Percentiles rank a stretch among this genome's conserved stretches.
Conservation (phyloP, 352 stramenopile genomes). For the Pythium insidiosum region DNA sequence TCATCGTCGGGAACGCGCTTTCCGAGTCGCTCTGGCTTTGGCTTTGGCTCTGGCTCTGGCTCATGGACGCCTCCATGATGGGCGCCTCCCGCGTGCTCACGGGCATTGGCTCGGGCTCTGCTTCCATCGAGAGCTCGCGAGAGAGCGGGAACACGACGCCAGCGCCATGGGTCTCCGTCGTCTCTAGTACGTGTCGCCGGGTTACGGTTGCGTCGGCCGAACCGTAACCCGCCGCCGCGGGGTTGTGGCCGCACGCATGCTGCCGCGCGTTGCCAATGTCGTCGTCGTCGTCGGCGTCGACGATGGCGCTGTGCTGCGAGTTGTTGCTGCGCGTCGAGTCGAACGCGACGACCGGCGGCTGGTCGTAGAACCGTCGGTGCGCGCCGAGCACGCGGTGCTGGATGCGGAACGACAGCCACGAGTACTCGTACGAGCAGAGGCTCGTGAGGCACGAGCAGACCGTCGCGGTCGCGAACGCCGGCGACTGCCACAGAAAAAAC, state of each 20-base stretch:
- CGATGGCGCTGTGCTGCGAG: not conserved
- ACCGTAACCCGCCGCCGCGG: too few relatives aligned
- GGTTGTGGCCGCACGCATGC: not conserved
- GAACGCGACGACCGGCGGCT: not conserved
- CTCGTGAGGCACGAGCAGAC: constrained; percentile 61
- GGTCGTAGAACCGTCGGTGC: too few relatives aligned
- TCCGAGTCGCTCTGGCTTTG: not conserved
- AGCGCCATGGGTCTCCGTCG: too few relatives aligned
- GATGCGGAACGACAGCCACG: constrained; percentile 64
- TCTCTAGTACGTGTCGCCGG: not conserved
- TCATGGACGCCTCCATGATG: not conserved
- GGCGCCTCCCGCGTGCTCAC: not conserved
- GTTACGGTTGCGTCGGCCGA: not conserved
- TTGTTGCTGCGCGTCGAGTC: not conserved
- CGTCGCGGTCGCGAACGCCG: constrained; percentile 50
- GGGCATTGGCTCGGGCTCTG: not conserved
- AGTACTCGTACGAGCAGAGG: constrained; percentile 66
- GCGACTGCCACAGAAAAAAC: constrained; percentile 68
- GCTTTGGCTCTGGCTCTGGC: too few relatives aligned
- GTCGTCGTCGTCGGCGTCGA: too few relatives aligned
- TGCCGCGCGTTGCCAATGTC: not conserved
- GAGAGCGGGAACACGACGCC: not conserved
- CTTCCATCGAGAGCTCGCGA: not conserved
- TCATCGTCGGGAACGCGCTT: not conserved
- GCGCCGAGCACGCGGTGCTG: constrained; percentile 35